Base-by-base conservation (phyloP, 2,329 filamentous ascomycete genomes). In the Madurella mycetomatis region DNA sequence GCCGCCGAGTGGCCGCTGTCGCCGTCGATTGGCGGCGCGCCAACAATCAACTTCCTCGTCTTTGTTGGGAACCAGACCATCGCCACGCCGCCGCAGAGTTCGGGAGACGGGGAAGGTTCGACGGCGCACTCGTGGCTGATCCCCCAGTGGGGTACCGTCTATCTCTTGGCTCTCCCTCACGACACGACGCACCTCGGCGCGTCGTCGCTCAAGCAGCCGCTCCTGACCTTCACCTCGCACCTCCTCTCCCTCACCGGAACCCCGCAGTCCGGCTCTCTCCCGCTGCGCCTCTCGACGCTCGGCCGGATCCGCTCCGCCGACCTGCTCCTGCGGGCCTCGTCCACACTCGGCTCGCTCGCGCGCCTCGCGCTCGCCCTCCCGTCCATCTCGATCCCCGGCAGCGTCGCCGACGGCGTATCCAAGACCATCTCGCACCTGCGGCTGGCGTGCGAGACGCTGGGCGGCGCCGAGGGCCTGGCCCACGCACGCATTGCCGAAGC, bases 1-100 rank as follows among this genome's bases (percentile, higher is more conserved):
- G 92, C 92, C 2, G 94, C 94, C 2, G 94, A 99, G 73, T 99
- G 94, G 94, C 94, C 94, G 0, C 73, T 99, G 2, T 95, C 88
- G 58, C 92, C 92, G 0, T 96, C 90, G 53, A 97, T 99, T 62
- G 94, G 92, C 41, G 85, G 84, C 16, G 92, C 92, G 0, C 94
- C 94, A 1, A 99, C 94, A 0, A 85, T 99, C 66, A 97, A 99
- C 72, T 97, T 99, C 68, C 85, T 97, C 53, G 79, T 97, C 30
- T 99, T 94, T 66, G 84, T 95, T 8, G 90, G 92, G 5, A 84
- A 89, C 54, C 82, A 87, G 55, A 90, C 85, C 9, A 91, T 90
- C 58, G 75, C 70, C 4, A 65, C 76, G 0, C 49, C 63, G 2
- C 41, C 56, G 16, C 49, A 59, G n/a, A 44, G 46, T 15, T 16